Evolutionary conservation across 179 eudicot genomes (phyloP).

Genomic region (Patellifolia procumbens): DNA sequence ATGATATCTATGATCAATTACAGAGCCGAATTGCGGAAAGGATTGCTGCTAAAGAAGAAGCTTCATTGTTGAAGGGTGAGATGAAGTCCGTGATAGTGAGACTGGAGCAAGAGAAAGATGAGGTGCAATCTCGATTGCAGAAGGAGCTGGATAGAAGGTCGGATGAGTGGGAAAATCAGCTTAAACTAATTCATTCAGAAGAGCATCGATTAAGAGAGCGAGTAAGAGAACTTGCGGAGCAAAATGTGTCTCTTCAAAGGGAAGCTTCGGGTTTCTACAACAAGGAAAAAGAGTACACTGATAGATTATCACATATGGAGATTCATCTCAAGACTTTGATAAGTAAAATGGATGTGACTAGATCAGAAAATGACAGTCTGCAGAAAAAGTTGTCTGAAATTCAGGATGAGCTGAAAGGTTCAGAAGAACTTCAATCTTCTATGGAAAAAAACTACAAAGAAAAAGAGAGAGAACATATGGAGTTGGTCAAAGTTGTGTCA

Average conservation of each 20-base stretch:
- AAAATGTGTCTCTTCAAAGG: slow-evolving; percentile 71
- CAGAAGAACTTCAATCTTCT: slow-evolving; percentile 49
- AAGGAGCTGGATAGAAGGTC: slow-evolving; percentile 69
- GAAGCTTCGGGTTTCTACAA: slow-evolving; percentile 54
- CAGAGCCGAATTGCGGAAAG: slow-evolving; percentile 56
- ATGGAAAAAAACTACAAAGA: slow-evolving; percentile 50
- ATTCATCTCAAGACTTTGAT: slow-evolving; percentile 46
- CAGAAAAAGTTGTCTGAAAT: slow-evolving; percentile 41
- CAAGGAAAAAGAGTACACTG: slow-evolving; percentile 48
- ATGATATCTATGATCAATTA: slow-evolving; percentile 49
- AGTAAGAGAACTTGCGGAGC: slow-evolving; percentile 72
- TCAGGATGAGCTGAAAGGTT: slow-evolving; percentile 47
- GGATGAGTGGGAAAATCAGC: slow-evolving; percentile 64
- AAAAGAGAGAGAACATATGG: slow-evolving; percentile 64
- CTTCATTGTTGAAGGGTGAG: slow-evolving; percentile 37
- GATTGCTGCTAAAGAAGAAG: slow-evolving; percentile 38
- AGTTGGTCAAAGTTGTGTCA: slow-evolving; percentile 48
- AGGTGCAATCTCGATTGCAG: slow-evolving; percentile 53
- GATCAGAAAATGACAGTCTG: slow-evolving; percentile 51
- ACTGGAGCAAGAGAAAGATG: slow-evolving; percentile 63
- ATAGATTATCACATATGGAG: slow-evolving; percentile 44
- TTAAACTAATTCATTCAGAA: slow-evolving; percentile 57
- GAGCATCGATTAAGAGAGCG: slow-evolving; percentile 69
- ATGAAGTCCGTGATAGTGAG: slow-evolving; percentile 43
- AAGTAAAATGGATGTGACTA: slow-evolving; percentile 43